A percentile compares a stretch with the other conserved stretches of the same genome.
Conservation (phyloP, 192 early-diverging fungal genomes). For the Coemansia sp. region DNA sequence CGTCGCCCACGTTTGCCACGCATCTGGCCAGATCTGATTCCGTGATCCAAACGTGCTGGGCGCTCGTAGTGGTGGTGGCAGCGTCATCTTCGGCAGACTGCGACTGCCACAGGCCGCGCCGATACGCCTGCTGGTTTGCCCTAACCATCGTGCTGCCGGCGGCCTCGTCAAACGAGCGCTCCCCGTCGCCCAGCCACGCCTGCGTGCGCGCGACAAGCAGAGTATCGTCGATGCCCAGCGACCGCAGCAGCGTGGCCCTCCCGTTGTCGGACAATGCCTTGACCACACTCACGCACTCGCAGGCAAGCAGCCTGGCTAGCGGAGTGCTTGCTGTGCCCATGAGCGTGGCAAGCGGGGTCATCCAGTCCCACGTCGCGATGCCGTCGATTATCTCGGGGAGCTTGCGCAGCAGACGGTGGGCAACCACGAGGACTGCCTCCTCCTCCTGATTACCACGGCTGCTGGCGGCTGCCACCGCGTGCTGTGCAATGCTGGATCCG, state of each 20-base stretch:
- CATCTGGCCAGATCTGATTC: conserved; percentile 23
- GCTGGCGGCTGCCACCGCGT: conserved; percentile 6
- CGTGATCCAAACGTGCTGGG: conserved; percentile 18
- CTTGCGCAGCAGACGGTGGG: conserved; percentile 59
- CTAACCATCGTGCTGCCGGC: conserved; percentile 13
- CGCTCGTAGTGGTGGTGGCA: too few relatives aligned
- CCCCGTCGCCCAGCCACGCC: conserved; percentile 35
- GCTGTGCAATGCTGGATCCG: conserved; percentile 15
- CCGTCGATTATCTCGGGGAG: conserved; percentile 38
- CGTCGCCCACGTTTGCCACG: conserved; percentile 49
- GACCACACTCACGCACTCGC: conserved; percentile 38
- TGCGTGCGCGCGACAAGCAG: conserved; percentile 12
- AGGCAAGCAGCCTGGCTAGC: conserved; percentile 26
- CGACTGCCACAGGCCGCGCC: conserved; percentile 14
- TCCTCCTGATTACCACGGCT: neutral
- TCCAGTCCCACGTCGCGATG: conserved; percentile 32
- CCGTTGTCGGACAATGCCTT: conserved; percentile 26
- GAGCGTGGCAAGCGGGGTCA: conserved; percentile 25
- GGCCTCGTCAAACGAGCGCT: conserved; percentile 13
- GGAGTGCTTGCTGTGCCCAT: conserved; percentile 17
- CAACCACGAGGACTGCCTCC: conserved; percentile 15
- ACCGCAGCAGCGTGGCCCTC: conserved; percentile 16
- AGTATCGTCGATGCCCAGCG: neutral
- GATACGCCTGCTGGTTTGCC: conserved; percentile 12
- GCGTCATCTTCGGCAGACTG: neutral